These are phyloP conservation scores for Modicella reniformis DNA, from an alignment of 371 early-diverging fungal species.

Conservation along the genomic window DNA sequence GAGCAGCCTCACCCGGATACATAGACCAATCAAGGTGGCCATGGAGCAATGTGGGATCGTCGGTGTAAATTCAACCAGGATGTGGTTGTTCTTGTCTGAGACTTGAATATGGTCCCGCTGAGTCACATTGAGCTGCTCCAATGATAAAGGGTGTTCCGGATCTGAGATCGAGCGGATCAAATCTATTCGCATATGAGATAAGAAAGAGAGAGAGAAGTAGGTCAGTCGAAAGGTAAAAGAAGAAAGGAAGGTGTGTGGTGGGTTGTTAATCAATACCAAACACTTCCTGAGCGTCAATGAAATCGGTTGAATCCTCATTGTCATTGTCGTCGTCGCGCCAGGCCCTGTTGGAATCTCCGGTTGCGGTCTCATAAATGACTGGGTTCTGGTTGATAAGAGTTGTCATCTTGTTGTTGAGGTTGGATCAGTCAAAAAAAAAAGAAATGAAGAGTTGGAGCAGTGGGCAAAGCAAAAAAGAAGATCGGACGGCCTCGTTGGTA, in stretches of 20 bases:
- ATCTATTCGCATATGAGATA: slow-evolving; percentile 58
- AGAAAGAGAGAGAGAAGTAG: neutral
- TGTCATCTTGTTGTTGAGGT: slow-evolving; percentile 25
- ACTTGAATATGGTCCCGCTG: slow-evolving; percentile 87
- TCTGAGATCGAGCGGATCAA: slow-evolving; percentile 97
- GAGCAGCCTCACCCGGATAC: slow-evolving; percentile 92
- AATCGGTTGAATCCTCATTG: slow-evolving; percentile 77
- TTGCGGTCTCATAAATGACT: slow-evolving; percentile 73
- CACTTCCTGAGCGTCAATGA: slow-evolving; percentile 87
- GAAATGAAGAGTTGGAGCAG: neutral
- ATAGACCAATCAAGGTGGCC: slow-evolving; percentile 98
- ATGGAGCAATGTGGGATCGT: slow-evolving; percentile 99
- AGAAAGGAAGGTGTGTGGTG: neutral
- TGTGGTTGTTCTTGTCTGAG: slow-evolving; percentile 69
- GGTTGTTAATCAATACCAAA: slow-evolving; percentile 65
- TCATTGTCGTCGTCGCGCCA: slow-evolving; percentile 66
- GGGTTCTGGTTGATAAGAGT: slow-evolving; percentile 85
- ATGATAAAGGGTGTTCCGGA: slow-evolving; percentile 97
- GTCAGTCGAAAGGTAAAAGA: slow-evolving; percentile 1
- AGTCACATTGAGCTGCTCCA: slow-evolving; percentile 95
- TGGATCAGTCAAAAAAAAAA: neutral
- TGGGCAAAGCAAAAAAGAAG: neutral
- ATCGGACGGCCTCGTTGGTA: too few relatives aligned
- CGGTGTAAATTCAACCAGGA: slow-evolving; percentile 91
- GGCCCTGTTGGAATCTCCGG: slow-evolving; percentile 57